A percentile compares a stretch with the other conserved stretches of the same genome.
Evolutionary conservation across 768 basidiomycete species (phyloP).

Genomic region (Leucogyrophana mollusca): DNA sequence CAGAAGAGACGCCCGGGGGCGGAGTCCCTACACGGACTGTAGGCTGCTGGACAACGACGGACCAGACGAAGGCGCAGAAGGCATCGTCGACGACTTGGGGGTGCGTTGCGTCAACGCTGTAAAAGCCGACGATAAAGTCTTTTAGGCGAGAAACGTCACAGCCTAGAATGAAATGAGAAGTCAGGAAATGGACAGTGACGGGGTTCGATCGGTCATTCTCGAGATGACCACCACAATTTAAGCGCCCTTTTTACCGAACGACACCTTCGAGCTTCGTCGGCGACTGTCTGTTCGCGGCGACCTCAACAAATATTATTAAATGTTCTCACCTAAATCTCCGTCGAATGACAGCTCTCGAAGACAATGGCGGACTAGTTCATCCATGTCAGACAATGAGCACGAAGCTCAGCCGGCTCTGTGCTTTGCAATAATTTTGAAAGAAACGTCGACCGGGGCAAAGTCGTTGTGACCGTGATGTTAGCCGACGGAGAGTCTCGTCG

Average conservation of each 20-base stretch:
- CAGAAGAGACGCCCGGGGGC: constrained; percentile 54
- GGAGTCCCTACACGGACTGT: constrained; percentile 74
- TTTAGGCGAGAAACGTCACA: constrained; percentile 70
- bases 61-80: constrained; percentile 82
- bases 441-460: too few relatives aligned
- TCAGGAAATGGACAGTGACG: constrained; percentile 20
- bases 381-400: constrained; percentile 45
- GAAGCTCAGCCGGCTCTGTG: too few relatives aligned
- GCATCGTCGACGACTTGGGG: constrained; percentile 68
- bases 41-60: constrained; percentile 70
- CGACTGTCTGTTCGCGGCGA: too few relatives aligned
- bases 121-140: constrained; percentile 70
- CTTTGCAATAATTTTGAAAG: too few relatives aligned
- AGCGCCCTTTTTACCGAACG: constrained; percentile 2
- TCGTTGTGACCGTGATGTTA: too few relatives aligned
- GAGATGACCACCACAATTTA: background rate
- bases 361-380: constrained; percentile 82
- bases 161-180: constrained; percentile 54
- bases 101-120: constrained; percentile 37
- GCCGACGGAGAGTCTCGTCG: too few relatives aligned
- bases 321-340: constrained; percentile 79
- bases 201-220: constrained; percentile 45
- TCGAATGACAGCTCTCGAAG: constrained; percentile 88
- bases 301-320: background rate
- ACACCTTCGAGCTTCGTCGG: constrained; percentile 7